Percentiles rank a stretch among this genome's conserved stretches.
phyloP scores from a whole-genome alignment of 2,329 filamentous ascomycete genomes.

The Xylariaceae sp. region DNA sequence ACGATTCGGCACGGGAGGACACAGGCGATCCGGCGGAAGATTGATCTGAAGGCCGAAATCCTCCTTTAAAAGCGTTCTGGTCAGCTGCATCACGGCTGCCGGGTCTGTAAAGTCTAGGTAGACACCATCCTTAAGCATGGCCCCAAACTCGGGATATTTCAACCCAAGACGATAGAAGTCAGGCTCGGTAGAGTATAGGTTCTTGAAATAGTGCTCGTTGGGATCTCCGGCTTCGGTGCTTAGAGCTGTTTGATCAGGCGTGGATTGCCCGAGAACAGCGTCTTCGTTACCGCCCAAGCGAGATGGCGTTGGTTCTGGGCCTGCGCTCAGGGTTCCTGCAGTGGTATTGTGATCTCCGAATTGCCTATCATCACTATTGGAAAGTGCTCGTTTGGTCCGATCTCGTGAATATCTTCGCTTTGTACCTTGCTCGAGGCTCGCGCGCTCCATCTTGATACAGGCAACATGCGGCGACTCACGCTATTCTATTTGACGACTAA shows the following conservation, averaged over 20 bases:
- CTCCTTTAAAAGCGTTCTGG: slow-evolving; percentile 75
- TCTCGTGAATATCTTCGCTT: slow-evolving; percentile 38
- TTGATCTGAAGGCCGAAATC: slow-evolving; percentile 77
- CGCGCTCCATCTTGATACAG: slow-evolving; percentile 11
- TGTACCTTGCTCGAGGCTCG: slow-evolving; percentile 17
- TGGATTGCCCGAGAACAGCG: neutral
- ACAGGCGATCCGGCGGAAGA: slow-evolving; percentile 80
- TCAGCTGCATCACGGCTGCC: slow-evolving; percentile 77
- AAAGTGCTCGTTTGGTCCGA: slow-evolving; percentile 13
- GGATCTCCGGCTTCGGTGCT: neutral
- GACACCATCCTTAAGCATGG: slow-evolving; percentile 36
- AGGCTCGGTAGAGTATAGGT: slow-evolving; percentile 35
- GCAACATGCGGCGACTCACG: neutral
- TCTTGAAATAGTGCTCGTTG: slow-evolving; percentile 36
- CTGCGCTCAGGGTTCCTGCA: neutral
- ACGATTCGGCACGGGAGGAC: slow-evolving; percentile 79
- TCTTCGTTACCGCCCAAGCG: neutral
- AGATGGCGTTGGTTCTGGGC: neutral
- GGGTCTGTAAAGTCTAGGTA: slow-evolving; percentile 85
- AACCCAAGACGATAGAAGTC: slow-evolving; percentile 37
- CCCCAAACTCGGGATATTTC: slow-evolving; percentile 35
- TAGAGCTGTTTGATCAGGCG: neutral
- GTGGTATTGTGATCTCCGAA: neutral
- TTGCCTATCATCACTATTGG: neutral
- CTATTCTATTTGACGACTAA: neutral